phyloP scores from a whole-genome alignment of 1,284 basidiomycete species.

The Cryptococcus sp. region DNA sequence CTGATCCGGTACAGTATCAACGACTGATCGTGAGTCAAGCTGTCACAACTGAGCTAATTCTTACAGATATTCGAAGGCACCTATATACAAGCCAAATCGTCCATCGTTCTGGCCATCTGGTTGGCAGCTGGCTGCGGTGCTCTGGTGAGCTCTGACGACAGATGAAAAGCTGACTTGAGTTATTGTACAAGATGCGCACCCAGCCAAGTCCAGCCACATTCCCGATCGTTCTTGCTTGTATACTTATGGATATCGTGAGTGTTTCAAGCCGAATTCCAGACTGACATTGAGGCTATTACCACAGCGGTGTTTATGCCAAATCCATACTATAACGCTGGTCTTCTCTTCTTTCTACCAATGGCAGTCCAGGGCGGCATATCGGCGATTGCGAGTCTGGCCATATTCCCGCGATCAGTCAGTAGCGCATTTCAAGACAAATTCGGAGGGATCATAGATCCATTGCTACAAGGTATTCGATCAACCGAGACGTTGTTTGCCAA shows the following conservation, averaged over 20 bases:
- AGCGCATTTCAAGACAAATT: conserved; percentile 41
- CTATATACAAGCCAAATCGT: conserved; percentile 41
- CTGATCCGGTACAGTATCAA: conserved; percentile 13
- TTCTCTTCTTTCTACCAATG: conserved; percentile 44
- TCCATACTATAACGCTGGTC: conserved; percentile 30
- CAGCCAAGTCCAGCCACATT: conserved; percentile 45
- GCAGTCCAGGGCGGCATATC: conserved; percentile 39
- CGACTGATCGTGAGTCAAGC: conserved; percentile 11
- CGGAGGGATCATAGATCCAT: conserved; percentile 30
- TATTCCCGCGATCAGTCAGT: conserved; percentile 45
- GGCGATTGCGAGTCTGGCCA: conserved; percentile 27
- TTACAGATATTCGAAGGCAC: conserved; percentile 38
- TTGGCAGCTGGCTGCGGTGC: conserved; percentile 35
- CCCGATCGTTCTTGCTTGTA: conserved; percentile 41
- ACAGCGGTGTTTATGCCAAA: conserved; percentile 31
- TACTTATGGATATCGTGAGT: conserved; percentile 40
- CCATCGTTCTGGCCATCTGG: conserved; percentile 37
- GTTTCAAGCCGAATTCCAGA: background rate
- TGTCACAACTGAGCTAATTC: background rate
- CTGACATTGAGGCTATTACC: conserved; percentile 27
- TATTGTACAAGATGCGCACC: conserved; percentile 45
- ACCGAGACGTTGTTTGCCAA: conserved; percentile 32
- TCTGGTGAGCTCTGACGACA: conserved; percentile 19
- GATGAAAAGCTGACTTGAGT: conserved; percentile 9
- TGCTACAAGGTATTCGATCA: conserved; percentile 23